These are phyloP conservation scores for Venturia aucupariae DNA, from an alignment of 2,329 filamentous ascomycete genomes.

Conservation along the genomic window DNA sequence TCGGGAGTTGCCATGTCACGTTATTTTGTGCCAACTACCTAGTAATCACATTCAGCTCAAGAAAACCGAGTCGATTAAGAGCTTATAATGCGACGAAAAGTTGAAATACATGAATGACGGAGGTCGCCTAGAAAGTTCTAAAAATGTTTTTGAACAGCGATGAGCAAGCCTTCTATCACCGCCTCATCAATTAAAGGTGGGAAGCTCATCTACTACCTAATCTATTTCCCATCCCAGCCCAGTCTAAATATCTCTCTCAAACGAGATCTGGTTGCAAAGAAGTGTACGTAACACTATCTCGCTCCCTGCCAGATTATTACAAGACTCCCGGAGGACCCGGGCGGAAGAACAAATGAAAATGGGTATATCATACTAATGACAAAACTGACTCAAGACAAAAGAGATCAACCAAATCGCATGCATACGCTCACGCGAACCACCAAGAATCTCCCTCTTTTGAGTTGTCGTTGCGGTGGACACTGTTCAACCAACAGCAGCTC, in stretches of 20 bases:
- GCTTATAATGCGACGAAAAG: no score
- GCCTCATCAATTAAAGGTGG: neutral
- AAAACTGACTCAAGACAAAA: neutral
- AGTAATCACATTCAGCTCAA: no score
- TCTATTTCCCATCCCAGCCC: neutral
- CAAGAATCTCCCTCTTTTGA: neutral
- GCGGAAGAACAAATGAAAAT: neutral
- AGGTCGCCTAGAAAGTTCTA: no score
- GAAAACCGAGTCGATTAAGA: no score
- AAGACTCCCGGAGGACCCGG: no score
- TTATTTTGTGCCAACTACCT: no score
- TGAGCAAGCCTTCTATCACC: neutral
- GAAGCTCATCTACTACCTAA: neutral
- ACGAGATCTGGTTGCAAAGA: neutral
- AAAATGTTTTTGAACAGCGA: no score
- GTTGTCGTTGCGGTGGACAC: neutral
- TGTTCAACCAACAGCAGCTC: neutral
- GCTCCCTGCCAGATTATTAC: neutral
- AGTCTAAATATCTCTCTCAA: neutral
- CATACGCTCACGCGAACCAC: neutral
- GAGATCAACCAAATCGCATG: neutral
- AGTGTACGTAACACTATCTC: neutral
- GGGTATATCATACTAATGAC: constrained; percentile 5
- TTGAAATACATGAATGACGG: no score
- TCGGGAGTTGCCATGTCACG: no score